Evolutionary conservation across 208 protist species (phyloP), one percentile per base, ranked within the genome.

Genomic region (Crithidia expoeki): DNA sequence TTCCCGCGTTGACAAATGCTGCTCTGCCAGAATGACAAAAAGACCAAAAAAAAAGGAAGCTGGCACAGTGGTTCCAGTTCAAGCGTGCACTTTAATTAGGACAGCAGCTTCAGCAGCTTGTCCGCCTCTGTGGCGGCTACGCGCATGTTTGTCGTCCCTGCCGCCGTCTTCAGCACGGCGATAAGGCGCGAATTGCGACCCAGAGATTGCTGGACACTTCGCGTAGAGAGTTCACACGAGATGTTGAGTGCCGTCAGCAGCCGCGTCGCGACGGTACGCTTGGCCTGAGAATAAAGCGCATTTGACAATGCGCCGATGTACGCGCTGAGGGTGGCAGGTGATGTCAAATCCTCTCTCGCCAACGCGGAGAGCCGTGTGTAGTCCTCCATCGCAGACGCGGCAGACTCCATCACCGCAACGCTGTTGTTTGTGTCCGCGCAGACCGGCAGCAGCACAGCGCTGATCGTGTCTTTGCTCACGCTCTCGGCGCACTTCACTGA

Each of bases 371-470:
- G 46, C 11, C 71, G 79, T 32, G 64, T 64, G 33, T 92, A 77
- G 57, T 79, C 72, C 65, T 79, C 79, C 10, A 93, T 81, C 19
- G 83, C 83, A 11, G 63, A 61, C 0, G 87, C 73, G 0, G 86
- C 80, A 16, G 76, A 79, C 66, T 88, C 82, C 60, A 74, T 79
- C 51, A 78, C 36, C 46, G 30, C 55, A 44, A 36, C 69, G 55
- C 36, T 75, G 68, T 60, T 72, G 53, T 66, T 70, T 5, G 30
- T 60, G 59, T 61, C 76, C 10, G 33, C 38, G 57, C 84, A 90
- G 21, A 92, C 72, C 2, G 86, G 86, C 33, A 94, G 62, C 65
- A 87, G 84, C 2, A 91, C 58, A 25, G 44, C 42, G 23, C 72
- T 57, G 28, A 94, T 64, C 10, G 65, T 76, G 27, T 79, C 70